Conservation (phyloP, 768 basidiomycete species). For the Rhizopogon vesiculosus region DNA sequence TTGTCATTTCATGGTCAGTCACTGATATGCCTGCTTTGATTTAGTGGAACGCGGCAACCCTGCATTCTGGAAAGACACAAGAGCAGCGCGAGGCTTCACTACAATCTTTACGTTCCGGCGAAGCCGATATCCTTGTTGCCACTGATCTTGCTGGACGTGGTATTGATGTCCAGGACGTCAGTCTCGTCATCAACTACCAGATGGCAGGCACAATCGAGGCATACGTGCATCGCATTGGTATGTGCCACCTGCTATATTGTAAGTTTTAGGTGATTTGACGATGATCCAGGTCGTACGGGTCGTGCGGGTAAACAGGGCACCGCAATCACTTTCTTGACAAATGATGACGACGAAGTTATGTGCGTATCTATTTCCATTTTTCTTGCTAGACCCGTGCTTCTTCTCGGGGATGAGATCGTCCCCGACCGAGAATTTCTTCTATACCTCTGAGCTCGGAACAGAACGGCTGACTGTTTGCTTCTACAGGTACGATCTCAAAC, state of each 20-base stretch:
- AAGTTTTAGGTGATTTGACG: constrained; percentile 3
- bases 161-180: constrained; percentile 98
- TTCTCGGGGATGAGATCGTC: not conserved
- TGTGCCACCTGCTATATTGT: constrained; percentile 19
- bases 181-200: constrained; percentile 94
- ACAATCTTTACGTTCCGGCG: constrained; percentile 79
- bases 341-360: constrained; percentile 98
- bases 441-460: not conserved
- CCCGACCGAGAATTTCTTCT: not conserved
- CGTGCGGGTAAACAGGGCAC: constrained; percentile 94
- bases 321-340: constrained; percentile 93
- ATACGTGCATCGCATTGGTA: constrained; percentile 97
- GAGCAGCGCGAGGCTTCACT: constrained; percentile 94
- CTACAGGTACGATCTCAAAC: constrained; percentile 89
- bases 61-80: constrained; percentile 98
- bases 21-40: constrained; percentile 4
- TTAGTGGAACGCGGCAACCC: constrained; percentile 84
- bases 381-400: constrained; percentile 1
- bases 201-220: constrained; percentile 97
- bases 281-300: constrained; percentile 83
- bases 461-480: constrained; percentile 1
- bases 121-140: constrained; percentile 87
- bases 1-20: not conserved
- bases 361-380: constrained; percentile 36
- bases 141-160: constrained; percentile 98